Evolutionary conservation across 2,329 filamentous ascomycete species (phyloP).

Genomic region (Epichloe gansuensis): DNA sequence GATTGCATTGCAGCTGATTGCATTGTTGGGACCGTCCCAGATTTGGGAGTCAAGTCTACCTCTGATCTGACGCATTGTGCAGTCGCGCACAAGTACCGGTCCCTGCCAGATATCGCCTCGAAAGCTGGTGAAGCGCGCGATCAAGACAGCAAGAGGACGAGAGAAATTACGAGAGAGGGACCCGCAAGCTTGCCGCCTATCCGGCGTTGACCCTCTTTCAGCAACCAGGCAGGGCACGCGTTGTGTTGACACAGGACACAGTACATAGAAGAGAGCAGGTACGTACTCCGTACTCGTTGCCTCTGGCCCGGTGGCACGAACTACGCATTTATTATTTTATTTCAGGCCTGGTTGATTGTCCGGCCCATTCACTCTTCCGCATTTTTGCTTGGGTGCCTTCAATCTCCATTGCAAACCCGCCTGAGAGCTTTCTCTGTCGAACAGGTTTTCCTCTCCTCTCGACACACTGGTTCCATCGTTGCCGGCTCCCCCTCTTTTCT

Average conservation of each 20-base stretch:
- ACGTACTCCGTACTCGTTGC: background rate
- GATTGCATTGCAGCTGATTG: background rate
- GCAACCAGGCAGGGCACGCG: background rate
- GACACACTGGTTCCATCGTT: conserved; percentile 4
- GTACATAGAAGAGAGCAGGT: background rate
- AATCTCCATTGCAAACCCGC: conserved; percentile 6
- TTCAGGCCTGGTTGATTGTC: background rate
- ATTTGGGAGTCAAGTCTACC: background rate
- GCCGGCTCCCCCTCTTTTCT: background rate
- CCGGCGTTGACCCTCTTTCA: background rate
- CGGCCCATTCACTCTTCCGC: conserved; percentile 8
- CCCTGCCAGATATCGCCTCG: background rate
- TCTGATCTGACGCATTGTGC: background rate
- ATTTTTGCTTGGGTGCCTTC: background rate
- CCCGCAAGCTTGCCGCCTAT: conserved; percentile 2
- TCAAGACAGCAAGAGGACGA: background rate
- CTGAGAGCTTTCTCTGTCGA: background rate
- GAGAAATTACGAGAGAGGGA: background rate
- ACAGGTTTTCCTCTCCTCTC: background rate
- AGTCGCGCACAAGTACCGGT: conserved; percentile 1
- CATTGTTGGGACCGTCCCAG: background rate
- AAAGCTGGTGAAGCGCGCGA: background rate
- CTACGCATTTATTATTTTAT: background rate
- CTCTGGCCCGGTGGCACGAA: background rate
- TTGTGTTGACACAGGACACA: background rate